Evolutionary conservation across 1,284 basidiomycete species (phyloP), one percentile per base, ranked within the genome.

Genomic region (Apiotrichum domesticum): DNA sequence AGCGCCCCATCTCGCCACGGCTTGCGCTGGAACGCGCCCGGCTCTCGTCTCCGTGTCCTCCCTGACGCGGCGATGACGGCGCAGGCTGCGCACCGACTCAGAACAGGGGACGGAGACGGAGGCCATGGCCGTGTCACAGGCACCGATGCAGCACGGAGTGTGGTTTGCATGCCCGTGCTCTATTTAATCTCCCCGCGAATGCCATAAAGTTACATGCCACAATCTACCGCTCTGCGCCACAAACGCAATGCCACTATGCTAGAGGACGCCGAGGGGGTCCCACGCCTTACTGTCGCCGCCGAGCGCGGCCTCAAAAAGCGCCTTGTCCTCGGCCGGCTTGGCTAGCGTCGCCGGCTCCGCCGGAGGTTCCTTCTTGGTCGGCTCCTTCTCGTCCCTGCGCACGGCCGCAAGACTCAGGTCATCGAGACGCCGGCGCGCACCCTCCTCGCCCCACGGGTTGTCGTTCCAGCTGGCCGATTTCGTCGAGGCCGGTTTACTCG

Each of bases 221-320:
- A 13, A 42, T 42, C 41, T 42, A 42, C 11, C 21, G 21, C 21
- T 21, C 21, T 21, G 21, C 21, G 21, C 21, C 21, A 21, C 21
- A 21, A 21, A 21, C 21, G 21, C 21, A 21, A 21, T 21, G 21
- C 21, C 21, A 42, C 15, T 21, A 5, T 11, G 13, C 37, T 55
- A 73, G 46, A 67, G 59, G 15, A 69, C 73, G 4, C 73, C 73
- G 4, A 75, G 61, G 3, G 73, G 73, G 54, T 75, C 73, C 73
- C 73, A 75, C 35, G 70, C 72, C 55, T 69, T 69, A 47, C 58
- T 59, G 55, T 71, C 69, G 8, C 69, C 73, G 21, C 68, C 69
- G 47, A 72, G 43, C 34, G 72, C 72, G 3, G 69, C 66, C 35
- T 66, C 67, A 10, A 61, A 43, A 32, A 67, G 46, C 35, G n/a